phyloP scores from a whole-genome alignment of 2,329 filamentous ascomycete species.

The Fusarium piperis region DNA sequence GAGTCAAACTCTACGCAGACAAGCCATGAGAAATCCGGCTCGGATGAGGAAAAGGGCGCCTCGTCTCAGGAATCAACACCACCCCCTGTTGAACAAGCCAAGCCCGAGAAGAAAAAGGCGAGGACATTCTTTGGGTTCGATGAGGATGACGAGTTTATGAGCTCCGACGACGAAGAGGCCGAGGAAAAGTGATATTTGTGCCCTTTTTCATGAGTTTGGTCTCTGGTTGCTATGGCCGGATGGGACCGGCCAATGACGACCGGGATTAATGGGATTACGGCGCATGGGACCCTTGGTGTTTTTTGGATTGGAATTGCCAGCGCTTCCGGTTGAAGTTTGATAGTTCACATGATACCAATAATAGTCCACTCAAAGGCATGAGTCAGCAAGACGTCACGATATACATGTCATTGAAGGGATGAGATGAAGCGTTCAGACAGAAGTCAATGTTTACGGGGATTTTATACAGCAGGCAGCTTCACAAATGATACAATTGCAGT shows the following conservation, averaged over 20 bases:
- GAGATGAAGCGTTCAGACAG: constrained; percentile 19
- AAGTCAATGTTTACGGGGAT: constrained; percentile 35
- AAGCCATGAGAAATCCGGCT: constrained; percentile 40
- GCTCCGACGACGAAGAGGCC: constrained; percentile 69
- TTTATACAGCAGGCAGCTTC: constrained; percentile 43
- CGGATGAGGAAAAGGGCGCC: constrained; percentile 52
- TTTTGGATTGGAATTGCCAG: constrained; percentile 25
- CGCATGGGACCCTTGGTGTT: constrained; percentile 32
- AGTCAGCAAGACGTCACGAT: constrained; percentile 25
- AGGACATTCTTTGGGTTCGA: constrained; percentile 79
- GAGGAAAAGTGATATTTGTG: constrained; percentile 35
- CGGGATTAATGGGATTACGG: constrained; percentile 37
- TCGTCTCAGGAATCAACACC: constrained; percentile 61
- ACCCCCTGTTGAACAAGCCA: constrained; percentile 54
- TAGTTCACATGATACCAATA: constrained; percentile 35
- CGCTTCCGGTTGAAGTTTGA: constrained; percentile 19
- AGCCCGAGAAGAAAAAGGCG: constrained; percentile 51
- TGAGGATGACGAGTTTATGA: constrained; percentile 80
- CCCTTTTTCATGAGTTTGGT: neutral
- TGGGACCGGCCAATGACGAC: constrained; percentile 32
- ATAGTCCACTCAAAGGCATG: constrained; percentile 15
- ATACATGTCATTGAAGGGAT: neutral
- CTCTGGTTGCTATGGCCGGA: neutral
- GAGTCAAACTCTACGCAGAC: constrained; percentile 55
- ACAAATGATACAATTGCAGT: constrained; percentile 52